Base-by-base conservation (phyloP, 2,329 filamentous ascomycete genomes). In the Fusarium anthophilum region DNA sequence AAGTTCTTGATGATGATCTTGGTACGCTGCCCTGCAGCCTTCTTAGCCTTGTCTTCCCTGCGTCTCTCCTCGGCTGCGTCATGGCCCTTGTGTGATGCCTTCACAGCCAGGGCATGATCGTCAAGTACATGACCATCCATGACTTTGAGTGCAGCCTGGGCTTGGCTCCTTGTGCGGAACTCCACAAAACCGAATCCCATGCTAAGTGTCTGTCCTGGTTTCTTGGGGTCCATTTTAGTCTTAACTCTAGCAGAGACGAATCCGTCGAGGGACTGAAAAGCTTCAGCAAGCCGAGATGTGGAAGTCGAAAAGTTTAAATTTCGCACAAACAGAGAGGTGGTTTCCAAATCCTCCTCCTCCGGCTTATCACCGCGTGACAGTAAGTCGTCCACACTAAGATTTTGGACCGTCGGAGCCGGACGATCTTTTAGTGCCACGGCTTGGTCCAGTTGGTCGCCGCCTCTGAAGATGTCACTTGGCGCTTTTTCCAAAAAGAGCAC, bases 1-100 rank as follows among this genome's bases (percentile, higher is more conserved):
- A 99, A 86, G 86, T 99, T 99, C 87, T 98, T 99, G 86, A 99
- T 93, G 83, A 98, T 92, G 80, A 99, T 93, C 88, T 98, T 98
- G 54, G 95, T 98, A 76, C 91, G 90, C 80, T 91, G 90, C 22
- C 89, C 89, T 30, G 93, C 91, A 57, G 90, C 85, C 83, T 96
- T 97, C 87, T 95, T 97, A 57, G 92, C 91, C 74, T 89, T 91
- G 80, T 98, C 95, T 75, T 96, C 92, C 76, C 92, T 92, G 73
- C 93, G 91, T 75, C 93, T 90, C 83, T 97, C 94, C 81, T 97
- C 94, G 5, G 94, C 95, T 24, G 94, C 94, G 84, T 98, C 95
- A 66, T 91, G 87, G 26, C 93, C 94, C 82, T 92, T 95, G 85
- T 98, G 94, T 12, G 95, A 97, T 50, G 93, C 91, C 83, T 94